These are phyloP conservation scores for Lasiosphaeria ovina DNA, from an alignment of 495 filamentous ascomycete species.

Conservation along the genomic window DNA sequence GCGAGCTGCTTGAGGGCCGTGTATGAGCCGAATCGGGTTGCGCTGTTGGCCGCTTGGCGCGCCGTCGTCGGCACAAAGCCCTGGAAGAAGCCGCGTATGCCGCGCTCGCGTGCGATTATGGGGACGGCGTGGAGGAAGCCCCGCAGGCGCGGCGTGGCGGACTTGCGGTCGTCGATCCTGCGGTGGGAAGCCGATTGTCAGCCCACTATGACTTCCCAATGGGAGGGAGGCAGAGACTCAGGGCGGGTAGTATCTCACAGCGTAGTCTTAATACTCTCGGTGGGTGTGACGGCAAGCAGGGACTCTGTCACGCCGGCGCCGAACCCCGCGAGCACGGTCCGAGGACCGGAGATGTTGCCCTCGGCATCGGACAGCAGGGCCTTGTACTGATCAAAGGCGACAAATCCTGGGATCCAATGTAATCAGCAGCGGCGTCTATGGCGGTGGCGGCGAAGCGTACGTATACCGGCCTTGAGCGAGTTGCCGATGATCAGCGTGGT, in stretches of 20 bases:
- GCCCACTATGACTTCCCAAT: neutral
- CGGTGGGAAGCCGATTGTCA: neutral
- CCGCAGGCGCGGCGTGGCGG: conserved; percentile 77
- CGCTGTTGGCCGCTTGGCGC: conserved; percentile 91
- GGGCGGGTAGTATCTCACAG: conserved; percentile 50
- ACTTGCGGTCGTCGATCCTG: conserved; percentile 94
- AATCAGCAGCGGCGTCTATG: conserved; percentile 1
- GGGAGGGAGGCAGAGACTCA: neutral
- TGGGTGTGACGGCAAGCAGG: conserved; percentile 89
- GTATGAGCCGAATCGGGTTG: conserved; percentile 84
- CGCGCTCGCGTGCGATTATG: conserved; percentile 83
- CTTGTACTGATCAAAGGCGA: conserved; percentile 94
- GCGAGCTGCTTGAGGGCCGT: conserved; percentile 87
- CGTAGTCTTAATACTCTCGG: conserved; percentile 97
- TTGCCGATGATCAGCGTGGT: conserved; percentile 97
- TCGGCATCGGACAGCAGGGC: conserved; percentile 74
- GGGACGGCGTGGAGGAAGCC: conserved; percentile 89
- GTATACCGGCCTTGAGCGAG: conserved; percentile 90
- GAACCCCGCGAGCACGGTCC: conserved; percentile 90
- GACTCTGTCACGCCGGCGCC: conserved; percentile 94
- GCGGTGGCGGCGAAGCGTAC: conserved; percentile 49
- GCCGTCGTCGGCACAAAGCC: conserved; percentile 94
- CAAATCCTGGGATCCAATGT: conserved; percentile 63
- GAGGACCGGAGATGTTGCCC: conserved; percentile 86
- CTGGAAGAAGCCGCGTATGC: conserved; percentile 90